Evolutionary conservation across 2,329 filamentous ascomycete species (phyloP).

Genomic region (Cryphonectria japonica): DNA sequence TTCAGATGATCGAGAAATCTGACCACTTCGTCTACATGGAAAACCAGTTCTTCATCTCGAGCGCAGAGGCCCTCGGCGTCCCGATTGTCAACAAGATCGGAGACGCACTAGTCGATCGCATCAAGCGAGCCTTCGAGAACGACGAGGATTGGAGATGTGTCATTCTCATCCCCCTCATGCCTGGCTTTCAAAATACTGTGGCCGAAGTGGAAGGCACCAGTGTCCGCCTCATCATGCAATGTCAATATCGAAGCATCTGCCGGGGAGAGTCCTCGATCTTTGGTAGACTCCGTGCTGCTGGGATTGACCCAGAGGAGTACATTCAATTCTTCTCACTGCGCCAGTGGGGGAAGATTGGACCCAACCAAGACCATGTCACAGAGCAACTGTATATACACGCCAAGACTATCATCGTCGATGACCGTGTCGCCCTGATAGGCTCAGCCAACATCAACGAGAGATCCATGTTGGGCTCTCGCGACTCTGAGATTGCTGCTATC

Average conservation of each 20-base stretch:
- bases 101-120: slow-evolving; percentile 90
- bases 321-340: slow-evolving; percentile 93
- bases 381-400: slow-evolving; percentile 98
- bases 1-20: slow-evolving; percentile 91
- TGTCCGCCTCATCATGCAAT: slow-evolving; percentile 93
- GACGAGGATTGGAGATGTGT: slow-evolving; percentile 89
- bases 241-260: slow-evolving; percentile 94
- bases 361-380: slow-evolving; percentile 80
- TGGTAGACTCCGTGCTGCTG: slow-evolving; percentile 74
- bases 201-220: slow-evolving; percentile 93
- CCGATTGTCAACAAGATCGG: slow-evolving; percentile 93
- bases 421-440: slow-evolving; percentile 89
- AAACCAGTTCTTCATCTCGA: slow-evolving; percentile 98
- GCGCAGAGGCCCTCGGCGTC: slow-evolving; percentile 83
- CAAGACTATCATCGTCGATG: slow-evolving; percentile 95
- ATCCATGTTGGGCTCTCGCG: slow-evolving; percentile 88
- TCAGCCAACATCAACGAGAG: slow-evolving; percentile 99
- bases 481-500: slow-evolving; percentile 89
- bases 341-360: slow-evolving; percentile 89
- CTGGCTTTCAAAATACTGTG: slow-evolving; percentile 97
- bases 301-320: slow-evolving; percentile 92
- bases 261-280: slow-evolving; percentile 92
- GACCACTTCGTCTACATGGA: slow-evolving; percentile 99
- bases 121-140: slow-evolving; percentile 80
- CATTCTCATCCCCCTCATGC: slow-evolving; percentile 92